phyloP scores from a whole-genome alignment of 208 protist species.

The Trichomonas gallinae region DNA sequence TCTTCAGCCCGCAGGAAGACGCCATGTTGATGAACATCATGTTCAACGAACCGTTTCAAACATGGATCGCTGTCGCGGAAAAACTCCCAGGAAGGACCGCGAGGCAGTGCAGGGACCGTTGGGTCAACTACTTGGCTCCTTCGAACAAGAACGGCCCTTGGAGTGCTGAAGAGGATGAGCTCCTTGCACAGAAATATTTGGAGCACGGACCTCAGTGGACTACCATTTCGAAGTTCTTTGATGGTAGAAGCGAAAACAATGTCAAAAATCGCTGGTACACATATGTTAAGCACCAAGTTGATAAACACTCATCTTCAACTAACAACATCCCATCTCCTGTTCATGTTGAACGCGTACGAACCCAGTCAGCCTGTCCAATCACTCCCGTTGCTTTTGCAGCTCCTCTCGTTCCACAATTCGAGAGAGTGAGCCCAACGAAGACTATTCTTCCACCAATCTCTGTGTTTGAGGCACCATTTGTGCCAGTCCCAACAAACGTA shows the following conservation, averaged over 20 bases:
- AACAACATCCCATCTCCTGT: not conserved
- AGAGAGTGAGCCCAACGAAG: not conserved
- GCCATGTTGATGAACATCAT: not conserved
- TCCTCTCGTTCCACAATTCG: not conserved
- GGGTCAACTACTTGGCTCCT: not conserved
- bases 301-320: not conserved
- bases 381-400: not conserved
- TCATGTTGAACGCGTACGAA: not conserved
- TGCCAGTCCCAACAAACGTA: not conserved
- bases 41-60: not conserved
- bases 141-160: not conserved
- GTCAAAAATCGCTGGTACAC: conserved; percentile 18
- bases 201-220: not conserved
- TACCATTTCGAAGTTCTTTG: not conserved
- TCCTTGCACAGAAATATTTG: not conserved
- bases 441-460: not conserved
- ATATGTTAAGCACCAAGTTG: not conserved
- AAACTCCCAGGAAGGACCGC: not conserved
- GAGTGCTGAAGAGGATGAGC: not conserved
- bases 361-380: not conserved
- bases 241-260: conserved; percentile 14
- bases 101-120: not conserved
- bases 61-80: not conserved
- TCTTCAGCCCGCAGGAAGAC: not conserved
- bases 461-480: not conserved